phyloP scores from a whole-genome alignment of 2,329 filamentous ascomycete genomes.

The Clonostachys solani region DNA sequence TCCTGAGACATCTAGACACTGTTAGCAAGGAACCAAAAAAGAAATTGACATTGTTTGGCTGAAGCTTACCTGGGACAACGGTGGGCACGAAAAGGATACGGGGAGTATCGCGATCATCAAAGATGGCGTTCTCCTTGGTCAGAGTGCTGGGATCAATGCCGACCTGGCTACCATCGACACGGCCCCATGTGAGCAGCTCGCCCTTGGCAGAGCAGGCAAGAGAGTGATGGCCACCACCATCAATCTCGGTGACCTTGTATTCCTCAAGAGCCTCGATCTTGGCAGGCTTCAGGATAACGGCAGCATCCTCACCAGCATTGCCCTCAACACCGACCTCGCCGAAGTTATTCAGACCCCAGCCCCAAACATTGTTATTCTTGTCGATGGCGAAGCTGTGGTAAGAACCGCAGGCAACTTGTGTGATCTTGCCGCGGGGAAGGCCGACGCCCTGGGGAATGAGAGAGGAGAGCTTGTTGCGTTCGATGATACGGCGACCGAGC shows the following conservation, averaged over 20 bases:
- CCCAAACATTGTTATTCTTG: constrained; percentile 65
- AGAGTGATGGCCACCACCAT: constrained; percentile 73
- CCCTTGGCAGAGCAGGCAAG: constrained; percentile 55
- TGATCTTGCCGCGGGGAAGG: constrained; percentile 53
- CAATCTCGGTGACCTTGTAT: constrained; percentile 62
- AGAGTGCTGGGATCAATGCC: constrained; percentile 52
- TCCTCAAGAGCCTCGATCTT: constrained; percentile 61
- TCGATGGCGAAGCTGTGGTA: constrained; percentile 83
- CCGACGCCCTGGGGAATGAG: constrained; percentile 57
- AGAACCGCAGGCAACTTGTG: constrained; percentile 56
- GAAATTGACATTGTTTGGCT: background rate
- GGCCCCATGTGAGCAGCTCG: constrained; percentile 56
- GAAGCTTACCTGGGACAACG: constrained; percentile 34
- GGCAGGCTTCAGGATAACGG: constrained; percentile 68
- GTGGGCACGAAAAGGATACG: constrained; percentile 55
- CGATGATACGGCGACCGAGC: constrained; percentile 55
- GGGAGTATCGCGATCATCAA: constrained; percentile 57
- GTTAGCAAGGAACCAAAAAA: background rate
- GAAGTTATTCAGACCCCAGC: constrained; percentile 86
- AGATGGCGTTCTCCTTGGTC: constrained; percentile 48
- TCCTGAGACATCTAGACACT: constrained; percentile 39
- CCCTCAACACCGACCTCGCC: constrained; percentile 68
- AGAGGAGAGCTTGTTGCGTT: constrained; percentile 58
- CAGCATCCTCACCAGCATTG: constrained; percentile 48
- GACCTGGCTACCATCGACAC: constrained; percentile 45